phyloP scores from a whole-genome alignment of 441 rosid species.

The Gossypium lobatum region DNA sequence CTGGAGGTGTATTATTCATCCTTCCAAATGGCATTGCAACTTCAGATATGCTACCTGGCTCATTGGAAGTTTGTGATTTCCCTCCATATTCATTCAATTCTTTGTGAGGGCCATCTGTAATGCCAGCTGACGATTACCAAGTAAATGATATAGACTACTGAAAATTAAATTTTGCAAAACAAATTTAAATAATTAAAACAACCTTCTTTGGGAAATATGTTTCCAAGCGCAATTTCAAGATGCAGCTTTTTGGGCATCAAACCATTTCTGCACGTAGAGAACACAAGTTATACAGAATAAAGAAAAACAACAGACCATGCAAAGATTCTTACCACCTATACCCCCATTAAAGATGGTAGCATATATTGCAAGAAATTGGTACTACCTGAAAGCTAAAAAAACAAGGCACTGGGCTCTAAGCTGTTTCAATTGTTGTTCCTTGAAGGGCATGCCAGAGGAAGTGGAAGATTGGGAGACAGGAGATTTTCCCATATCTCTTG shows the following conservation, averaged over 20 bases:
- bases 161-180: slow-evolving; percentile 11
- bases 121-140: slow-evolving; percentile 34
- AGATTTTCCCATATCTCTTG: slow-evolving; percentile 69
- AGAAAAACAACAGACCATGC: neutral
- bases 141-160: slow-evolving; percentile 11
- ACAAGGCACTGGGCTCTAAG: slow-evolving; percentile 98
- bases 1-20: slow-evolving; percentile 37
- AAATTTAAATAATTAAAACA: slow-evolving; percentile 8
- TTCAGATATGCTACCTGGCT: slow-evolving; percentile 43
- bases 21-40: slow-evolving; percentile 45
- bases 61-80: slow-evolving; percentile 44
- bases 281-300: slow-evolving; percentile 10
- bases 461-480: slow-evolving; percentile 39
- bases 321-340: slow-evolving; percentile 7
- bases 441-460: slow-evolving; percentile 59
- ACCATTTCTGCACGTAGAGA: slow-evolving; percentile 48
- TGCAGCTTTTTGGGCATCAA: slow-evolving; percentile 82
- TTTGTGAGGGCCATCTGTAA: slow-evolving; percentile 49
- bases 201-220: slow-evolving; percentile 72
- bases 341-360: neutral
- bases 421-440: slow-evolving; percentile 88
- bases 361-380: slow-evolving; percentile 8
- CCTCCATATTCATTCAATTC: slow-evolving; percentile 55
- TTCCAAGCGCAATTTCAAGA: slow-evolving; percentile 86
- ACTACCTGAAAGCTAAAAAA: slow-evolving; percentile 81